phyloP scores from a whole-genome alignment of 306 rosid genomes.

The Sechiopsis laciniata region DNA sequence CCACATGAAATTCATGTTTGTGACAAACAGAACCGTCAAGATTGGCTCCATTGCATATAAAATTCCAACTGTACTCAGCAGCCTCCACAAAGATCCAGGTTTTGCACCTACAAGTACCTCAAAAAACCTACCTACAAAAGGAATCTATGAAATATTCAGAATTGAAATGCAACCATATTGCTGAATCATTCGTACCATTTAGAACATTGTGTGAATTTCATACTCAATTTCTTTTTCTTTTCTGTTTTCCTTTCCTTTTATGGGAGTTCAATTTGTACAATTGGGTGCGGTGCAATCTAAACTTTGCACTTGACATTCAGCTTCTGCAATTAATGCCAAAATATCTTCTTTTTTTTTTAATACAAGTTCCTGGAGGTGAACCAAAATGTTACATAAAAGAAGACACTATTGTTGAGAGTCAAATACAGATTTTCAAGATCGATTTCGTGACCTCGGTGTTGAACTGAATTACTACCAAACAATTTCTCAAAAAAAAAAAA shows the following conservation, averaged over 20 bases:
- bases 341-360: too few species aligned
- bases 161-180: neutral
- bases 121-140: constrained; percentile 64
- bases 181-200: neutral
- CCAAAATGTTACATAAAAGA: too few species aligned
- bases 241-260: neutral
- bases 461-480: too few species aligned
- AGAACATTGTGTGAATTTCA: neutral
- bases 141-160: neutral
- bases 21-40: constrained; percentile 65
- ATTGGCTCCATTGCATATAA: constrained; percentile 89
- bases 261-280: neutral
- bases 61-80: constrained; percentile 71
- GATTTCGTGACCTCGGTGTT: too few species aligned
- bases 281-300: neutral
- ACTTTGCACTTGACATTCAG: too few species aligned
- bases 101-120: constrained; percentile 77
- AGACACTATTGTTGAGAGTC: too few species aligned
- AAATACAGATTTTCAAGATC: too few species aligned
- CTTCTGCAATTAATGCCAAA: too few species aligned
- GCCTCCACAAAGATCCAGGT: constrained; percentile 75
- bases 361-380: too few species aligned
- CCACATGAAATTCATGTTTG: constrained; percentile 79
- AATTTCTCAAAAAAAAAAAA: too few species aligned
- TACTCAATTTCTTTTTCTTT: neutral